Percentiles rank a stretch among this genome's conserved stretches.
Evolutionary conservation across 257 asterid species (phyloP).

Genomic region (Nemophila menziesii): DNA sequence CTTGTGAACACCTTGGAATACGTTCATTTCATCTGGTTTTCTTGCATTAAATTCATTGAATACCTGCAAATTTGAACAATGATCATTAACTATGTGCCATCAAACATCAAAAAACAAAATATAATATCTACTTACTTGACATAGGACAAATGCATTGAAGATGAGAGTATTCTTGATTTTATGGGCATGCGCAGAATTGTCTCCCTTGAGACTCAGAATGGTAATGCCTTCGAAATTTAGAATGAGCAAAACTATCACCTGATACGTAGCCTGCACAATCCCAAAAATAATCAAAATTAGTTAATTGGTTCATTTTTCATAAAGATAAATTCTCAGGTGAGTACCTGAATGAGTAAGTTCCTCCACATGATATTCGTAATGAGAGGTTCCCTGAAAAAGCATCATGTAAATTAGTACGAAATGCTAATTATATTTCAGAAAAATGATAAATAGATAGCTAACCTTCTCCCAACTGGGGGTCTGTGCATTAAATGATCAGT

Average conservation of each 20-base stretch:
- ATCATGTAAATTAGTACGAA: constrained; percentile 6
- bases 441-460: constrained; percentile 5
- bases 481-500: constrained; percentile 89
- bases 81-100: neutral
- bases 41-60: constrained; percentile 90
- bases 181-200: constrained; percentile 34
- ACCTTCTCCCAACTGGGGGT: constrained; percentile 96
- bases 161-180: constrained; percentile 71
- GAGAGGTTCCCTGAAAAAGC: constrained; percentile 75
- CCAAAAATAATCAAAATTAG: constrained; percentile 3
- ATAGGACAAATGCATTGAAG: constrained; percentile 81
- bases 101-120: neutral
- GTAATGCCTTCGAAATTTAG: constrained; percentile 67
- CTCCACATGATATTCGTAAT: constrained; percentile 98
- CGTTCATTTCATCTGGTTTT: constrained; percentile 81
- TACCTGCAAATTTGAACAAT: constrained; percentile 24
- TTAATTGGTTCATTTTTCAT: neutral
- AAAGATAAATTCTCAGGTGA: neutral
- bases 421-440: too few relatives aligned
- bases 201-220: constrained; percentile 46
- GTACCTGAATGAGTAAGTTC: constrained; percentile 82
- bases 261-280: constrained; percentile 64
- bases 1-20: constrained; percentile 59
- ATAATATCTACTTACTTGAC: constrained; percentile 46
- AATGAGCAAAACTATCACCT: constrained; percentile 72